A percentile compares a stretch with the other conserved stretches of the same genome.
phyloP scores from a whole-genome alignment of 306 rosid genomes.

The Chamaecrista fasciculata region DNA sequence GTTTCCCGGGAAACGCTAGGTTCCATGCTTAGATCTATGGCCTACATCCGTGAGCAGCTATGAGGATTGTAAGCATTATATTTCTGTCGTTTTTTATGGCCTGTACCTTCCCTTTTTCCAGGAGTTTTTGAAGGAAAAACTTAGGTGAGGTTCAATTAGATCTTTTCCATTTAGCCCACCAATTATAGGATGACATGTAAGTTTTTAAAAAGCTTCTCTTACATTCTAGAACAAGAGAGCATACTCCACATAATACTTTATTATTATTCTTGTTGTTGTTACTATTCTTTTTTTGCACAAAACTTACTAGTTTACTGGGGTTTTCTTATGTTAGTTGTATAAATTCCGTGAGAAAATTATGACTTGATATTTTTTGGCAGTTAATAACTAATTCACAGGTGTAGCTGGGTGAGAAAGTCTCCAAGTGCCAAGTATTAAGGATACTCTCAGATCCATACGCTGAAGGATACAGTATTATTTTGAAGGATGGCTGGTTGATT shows the following conservation, averaged over 20 bases:
- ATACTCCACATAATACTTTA: too few species aligned
- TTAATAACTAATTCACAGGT: constrained; percentile 10
- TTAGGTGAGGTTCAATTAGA: too few species aligned
- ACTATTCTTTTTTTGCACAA: constrained; percentile 10
- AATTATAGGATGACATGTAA: too few species aligned
- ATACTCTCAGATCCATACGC: constrained; percentile 16
- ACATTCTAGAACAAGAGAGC: too few species aligned
- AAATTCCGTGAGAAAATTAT: constrained; percentile 2
- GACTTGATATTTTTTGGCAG: constrained; percentile 15
- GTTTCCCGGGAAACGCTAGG: constrained; percentile 67
- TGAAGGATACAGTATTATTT: background rate
- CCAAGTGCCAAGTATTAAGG: constrained; percentile 1
- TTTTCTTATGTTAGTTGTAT: background rate
- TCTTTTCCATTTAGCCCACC: too few species aligned
- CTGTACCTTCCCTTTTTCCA: background rate
- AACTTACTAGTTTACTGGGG: background rate
- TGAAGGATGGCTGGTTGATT: constrained; percentile 14
- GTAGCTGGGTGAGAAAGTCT: constrained; percentile 1
- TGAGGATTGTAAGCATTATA: constrained; percentile 55
- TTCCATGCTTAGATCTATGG: constrained; percentile 74
- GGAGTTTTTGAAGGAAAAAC: too few species aligned
- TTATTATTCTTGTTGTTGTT: background rate
- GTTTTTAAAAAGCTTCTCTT: too few species aligned
- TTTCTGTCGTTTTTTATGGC: constrained; percentile 18
- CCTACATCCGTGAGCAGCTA: constrained; percentile 69